Base-by-base conservation (phyloP, 2,329 filamentous ascomycete genomes). In the Ustulina deusta region DNA sequence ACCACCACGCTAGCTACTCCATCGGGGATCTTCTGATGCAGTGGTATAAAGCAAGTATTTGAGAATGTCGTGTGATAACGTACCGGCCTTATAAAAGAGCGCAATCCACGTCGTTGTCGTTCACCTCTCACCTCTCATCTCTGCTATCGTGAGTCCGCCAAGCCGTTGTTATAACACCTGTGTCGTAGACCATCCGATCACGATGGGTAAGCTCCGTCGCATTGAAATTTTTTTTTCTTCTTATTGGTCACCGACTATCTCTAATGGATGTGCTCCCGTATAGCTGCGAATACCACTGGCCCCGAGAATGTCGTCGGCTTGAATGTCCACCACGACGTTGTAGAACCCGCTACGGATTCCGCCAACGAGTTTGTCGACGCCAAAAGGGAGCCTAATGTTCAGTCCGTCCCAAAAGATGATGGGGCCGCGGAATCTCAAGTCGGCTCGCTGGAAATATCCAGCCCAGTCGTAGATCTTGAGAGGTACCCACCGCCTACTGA, bases 401-500 rank as follows among this genome's bases (percentile, higher is more conserved):
- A 55, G 10, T 11, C 10, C 7, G 29, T 25, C n/a, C 51, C 29
- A 10, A 63, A 48, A 20, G 42, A 49, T 13, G 42, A 49, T 13
- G 40, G n/a, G 22, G 15, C 17, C 6, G n/a, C 58, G 29, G 55
- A 72, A 29, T 70, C 69, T 25, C 69, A 67, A 10, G 29, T 56
- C 42, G 64, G 55, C 25, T 72, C 66, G 2, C 20, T 61, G 6
- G 67, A 65, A 38, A 56, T 63, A 42, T 29, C 58, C 9, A 54
- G 40, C 22, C 40, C 68, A 10, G 63, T 66, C 7, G 63, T 75
- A 25, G 74, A 77, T 52, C 38, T 71, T 52, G 75, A 75, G 54
- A 32, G 27, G 9, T 78, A 79, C 63, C 78, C 80, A 10, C 67
- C 75, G 36, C 69, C 69, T 83, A 86, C 83, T 0, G 79, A 82